Evolutionary conservation across 805 yeast genomes (phyloP), one percentile per base, ranked within the genome.

Genomic region (Candida silvatica): DNA sequence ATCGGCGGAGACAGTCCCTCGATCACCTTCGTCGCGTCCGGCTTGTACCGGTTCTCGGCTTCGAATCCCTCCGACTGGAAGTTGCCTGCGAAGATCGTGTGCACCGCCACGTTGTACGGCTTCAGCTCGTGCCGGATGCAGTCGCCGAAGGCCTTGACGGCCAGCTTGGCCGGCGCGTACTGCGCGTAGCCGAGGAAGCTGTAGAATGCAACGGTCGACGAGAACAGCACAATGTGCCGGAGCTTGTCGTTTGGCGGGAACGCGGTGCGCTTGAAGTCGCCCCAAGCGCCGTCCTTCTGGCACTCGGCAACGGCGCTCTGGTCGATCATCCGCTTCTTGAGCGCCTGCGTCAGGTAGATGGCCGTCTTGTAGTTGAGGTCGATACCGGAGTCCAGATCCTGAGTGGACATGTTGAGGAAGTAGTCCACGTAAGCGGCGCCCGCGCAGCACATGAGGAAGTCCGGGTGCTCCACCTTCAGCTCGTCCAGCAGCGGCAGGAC

Each of bases 171-270:
- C 1, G 99, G 98, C 0, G 92, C 88, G 52, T 92, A 92, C 47
- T 85, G 90, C 0, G 77, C 70, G 54, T 92, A 92, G 0, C 99
- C 99, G 29, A 86, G 82, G 50, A 90, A 80, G 4, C 96, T 86
- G 62, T 74, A 90, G 44, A 80, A 75, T 3, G 94, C 87, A 7
- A 80, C 74, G 4, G 77, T 82, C 2, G 95, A 84, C 0, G 95
- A 82, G 47, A 70, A 79, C 40, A 66, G 71, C 17, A 76, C 74
- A 45, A 76, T 68, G 49, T 68, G 80, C 38, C 77, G 71, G 11
- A 8, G 24, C 17, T 17, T 24, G 6, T 3, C 24, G 2, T 17
- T 11, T 11, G 14, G 8, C 14, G 12, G 24, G 12, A 7, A 15
- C 9, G 26, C 24, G 20, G 19, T 16, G 5, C 29, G 14, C 20